Evolutionary conservation across 768 basidiomycete genomes (phyloP), one percentile per base, ranked within the genome.

Genomic region (Crepidotus variabilis): DNA sequence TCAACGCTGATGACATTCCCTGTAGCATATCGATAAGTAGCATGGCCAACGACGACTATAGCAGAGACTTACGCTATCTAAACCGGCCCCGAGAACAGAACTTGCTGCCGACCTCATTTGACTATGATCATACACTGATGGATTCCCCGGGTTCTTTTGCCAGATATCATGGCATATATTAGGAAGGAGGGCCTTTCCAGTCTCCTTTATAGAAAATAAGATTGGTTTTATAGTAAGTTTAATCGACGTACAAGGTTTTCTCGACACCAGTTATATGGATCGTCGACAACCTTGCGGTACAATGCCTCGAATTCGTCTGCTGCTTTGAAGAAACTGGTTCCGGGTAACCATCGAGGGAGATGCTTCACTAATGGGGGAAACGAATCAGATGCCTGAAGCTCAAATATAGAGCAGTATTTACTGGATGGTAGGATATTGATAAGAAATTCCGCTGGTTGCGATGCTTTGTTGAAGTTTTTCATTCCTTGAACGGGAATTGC

Each of bases 331-430:
- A 83, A 85, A 0, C 72, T 73, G 0, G 79, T 75, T 14, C 83
- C 84, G 1, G 83, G 84, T 46, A 79, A 65, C 82, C 81, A 85
- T 47, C 61, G 51, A 0, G 83, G 83, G 2, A 84, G 55, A 58
- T 77, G 61, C 80, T 80, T 7, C 22, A 62, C 54, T 60, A 47
- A 16, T 28, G 14, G 21, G 22, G 24, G 3, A 1, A 5, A 52
- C 21, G 32, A 8, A 20, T 54, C 14, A 54, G 47, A 21, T n/a
- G 10, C 28, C 11, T 10, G 14, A 47, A 43, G 1, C 49, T 0
- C 10, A 50, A 18, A 23, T 6, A 23, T 50, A 51, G 13, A 36
- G 36, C 18, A 18, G 33, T 14, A 50, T 63, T 63, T 65, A 50
- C 71, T 57, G 4, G 65, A n/a, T 1, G 72, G 71, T 4, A 75